Percentiles rank a stretch among this genome's conserved stretches.
Evolutionary conservation across 371 early-diverging fungal genomes (phyloP).

Genomic region (Dinochytrium kinnereticum): DNA sequence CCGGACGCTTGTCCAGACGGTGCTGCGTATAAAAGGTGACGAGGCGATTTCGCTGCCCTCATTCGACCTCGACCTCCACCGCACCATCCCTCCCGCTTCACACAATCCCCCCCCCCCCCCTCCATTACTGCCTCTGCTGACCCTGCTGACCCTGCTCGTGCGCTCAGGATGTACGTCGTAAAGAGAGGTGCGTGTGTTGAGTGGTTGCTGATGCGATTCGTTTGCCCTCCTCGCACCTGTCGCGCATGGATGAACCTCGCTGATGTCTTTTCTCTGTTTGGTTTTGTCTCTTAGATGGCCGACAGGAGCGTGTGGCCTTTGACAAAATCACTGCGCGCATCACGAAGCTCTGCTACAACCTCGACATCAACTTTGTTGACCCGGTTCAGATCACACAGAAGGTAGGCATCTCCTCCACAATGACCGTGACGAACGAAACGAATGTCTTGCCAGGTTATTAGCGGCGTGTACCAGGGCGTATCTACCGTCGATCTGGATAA

Average conservation of each 20-base stretch:
- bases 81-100: too few relatives aligned
- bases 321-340: constrained; percentile 96
- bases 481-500: constrained; percentile 96
- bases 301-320: constrained; percentile 89
- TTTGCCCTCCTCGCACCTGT: too few relatives aligned
- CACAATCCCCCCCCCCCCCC: too few relatives aligned
- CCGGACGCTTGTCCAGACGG: too few relatives aligned
- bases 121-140: too few relatives aligned
- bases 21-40: too few relatives aligned
- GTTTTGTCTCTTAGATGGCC: constrained; percentile 69
- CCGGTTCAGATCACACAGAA: constrained; percentile 92
- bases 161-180: constrained; percentile 68
- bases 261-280: neutral
- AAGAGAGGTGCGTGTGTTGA: constrained; percentile 65
- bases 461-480: constrained; percentile 96
- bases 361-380: constrained; percentile 91
- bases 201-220: neutral
- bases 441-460: constrained; percentile 72
- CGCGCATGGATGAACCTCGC: too few relatives aligned
- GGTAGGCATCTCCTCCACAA: constrained; percentile 49
- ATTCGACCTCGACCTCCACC: too few relatives aligned
- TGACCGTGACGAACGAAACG: neutral
- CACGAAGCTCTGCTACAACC: constrained; percentile 90
- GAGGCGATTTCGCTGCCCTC: too few relatives aligned
- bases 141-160: too few relatives aligned